phyloP scores from a whole-genome alignment of 2,329 filamentous ascomycete species.

The Trichoderma aggressivum region DNA sequence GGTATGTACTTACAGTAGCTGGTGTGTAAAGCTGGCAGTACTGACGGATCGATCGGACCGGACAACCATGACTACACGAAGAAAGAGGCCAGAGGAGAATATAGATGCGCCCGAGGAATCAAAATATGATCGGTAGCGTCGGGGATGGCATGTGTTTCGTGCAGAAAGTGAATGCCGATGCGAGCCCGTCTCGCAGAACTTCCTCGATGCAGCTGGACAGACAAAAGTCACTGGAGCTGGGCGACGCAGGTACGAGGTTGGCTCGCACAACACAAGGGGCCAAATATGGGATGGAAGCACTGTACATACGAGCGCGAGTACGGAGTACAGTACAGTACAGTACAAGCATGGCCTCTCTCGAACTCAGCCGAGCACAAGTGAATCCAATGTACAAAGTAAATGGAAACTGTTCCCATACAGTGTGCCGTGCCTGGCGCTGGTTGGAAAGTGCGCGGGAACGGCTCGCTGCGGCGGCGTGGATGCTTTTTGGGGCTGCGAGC shows the following conservation, averaged over 20 bases:
- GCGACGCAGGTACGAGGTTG: conserved; percentile 11
- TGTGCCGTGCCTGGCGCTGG: conserved; percentile 19
- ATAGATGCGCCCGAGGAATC: not conserved
- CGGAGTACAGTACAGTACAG: not conserved
- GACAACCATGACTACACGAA: not conserved
- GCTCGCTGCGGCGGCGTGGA: conserved; percentile 18
- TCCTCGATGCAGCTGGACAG: not conserved
- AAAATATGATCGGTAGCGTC: not conserved
- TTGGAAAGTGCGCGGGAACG: conserved; percentile 16
- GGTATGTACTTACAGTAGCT: not conserved
- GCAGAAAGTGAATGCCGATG: not conserved
- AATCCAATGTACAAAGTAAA: not conserved
- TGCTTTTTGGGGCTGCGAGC: conserved; percentile 15
- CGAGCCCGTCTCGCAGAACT: not conserved
- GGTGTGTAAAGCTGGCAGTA: not conserved
- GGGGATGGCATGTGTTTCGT: not conserved
- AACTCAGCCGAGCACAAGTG: not conserved
- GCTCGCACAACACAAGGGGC: conserved; percentile 5
- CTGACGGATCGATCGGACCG: not conserved
- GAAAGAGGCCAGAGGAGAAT: not conserved
- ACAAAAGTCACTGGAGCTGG: not conserved
- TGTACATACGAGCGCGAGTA: not conserved
- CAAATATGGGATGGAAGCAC: not conserved
- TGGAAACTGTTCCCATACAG: not conserved
- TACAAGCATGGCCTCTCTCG: not conserved